Evolutionary conservation across 306 rosid genomes (phyloP), one percentile per base, ranked within the genome.

Genomic region (Lathyrus aphaca): DNA sequence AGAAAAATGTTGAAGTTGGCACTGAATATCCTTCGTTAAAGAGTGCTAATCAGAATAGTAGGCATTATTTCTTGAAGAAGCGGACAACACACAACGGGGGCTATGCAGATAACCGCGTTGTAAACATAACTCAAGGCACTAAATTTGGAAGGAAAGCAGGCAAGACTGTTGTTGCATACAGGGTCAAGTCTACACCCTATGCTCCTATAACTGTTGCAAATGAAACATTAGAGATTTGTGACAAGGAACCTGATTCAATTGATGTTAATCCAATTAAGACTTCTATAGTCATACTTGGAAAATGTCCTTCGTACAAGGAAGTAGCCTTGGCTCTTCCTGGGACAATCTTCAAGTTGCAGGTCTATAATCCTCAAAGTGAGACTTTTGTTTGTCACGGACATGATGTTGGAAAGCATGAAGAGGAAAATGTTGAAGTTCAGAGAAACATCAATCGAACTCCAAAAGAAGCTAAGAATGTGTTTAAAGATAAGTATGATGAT

Each of bases 261-360:
- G 96, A 82, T 65, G 80, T 35, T 76, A 81, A 77, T 80, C 77
- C 87, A 44, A 71, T 21, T 73, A 92, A 85, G 87, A 80, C 64
- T 72, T 80, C 94, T 45, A 23, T 79, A 40, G 83, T 86, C 29
- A 82, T 88, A 81, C 90, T 90, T 56, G 98, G 98, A 57, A 93
- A 93, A 74, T 88, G 96, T 80, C 98, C 94, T 77, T 93, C 98
- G 17, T 93, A 93, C 85, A 93, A 86, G 90, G 98, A 93, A 85
- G 98, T 93, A 68, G 98, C 98, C 60, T 76, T 93, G 84, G 94
- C 98, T 60, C 98, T 97, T 60, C 98, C 98, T 27, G 98, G 98
- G 75, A 83, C 86, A 42, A 86, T 93, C 75, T 86, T 82, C 35
- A 75, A n/a, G n/a, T n/a, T n/a, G n/a, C n/a, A n/a, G n/a, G n/a